These are phyloP conservation scores for Amanita pallidorosea DNA, from an alignment of 768 basidiomycete genomes.

Conservation along the genomic window DNA sequence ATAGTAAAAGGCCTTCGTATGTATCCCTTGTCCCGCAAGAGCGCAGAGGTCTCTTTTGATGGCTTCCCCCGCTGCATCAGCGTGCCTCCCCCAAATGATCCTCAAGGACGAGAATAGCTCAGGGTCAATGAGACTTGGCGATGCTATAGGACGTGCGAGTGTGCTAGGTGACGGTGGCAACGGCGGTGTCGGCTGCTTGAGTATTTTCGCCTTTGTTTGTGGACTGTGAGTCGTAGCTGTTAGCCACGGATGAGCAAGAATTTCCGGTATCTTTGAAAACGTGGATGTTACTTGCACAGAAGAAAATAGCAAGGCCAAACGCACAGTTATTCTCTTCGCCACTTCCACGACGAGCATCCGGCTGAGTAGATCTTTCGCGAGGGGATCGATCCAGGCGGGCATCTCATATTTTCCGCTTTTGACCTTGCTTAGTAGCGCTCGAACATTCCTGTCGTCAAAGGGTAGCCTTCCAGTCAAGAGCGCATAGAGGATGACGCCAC, in stretches of 20 bases:
- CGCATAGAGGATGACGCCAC: constrained; percentile 88
- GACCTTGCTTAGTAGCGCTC: constrained; percentile 73
- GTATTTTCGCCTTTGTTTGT: constrained; percentile 4
- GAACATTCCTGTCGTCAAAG: constrained; percentile 86
- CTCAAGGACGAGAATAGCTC: constrained; percentile 72
- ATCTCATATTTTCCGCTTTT: constrained; percentile 79
- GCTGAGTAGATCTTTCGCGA: constrained; percentile 73
- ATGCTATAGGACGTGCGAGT: constrained; percentile 60
- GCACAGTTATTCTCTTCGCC: constrained; percentile 66
- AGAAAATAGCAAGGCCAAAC: constrained; percentile 13
- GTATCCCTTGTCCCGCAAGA: constrained; percentile 55
- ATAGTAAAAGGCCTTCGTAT: constrained; percentile 87
- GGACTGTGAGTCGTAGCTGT: constrained; percentile 36
- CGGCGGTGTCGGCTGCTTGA: constrained; percentile 23
- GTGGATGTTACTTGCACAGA: not conserved
- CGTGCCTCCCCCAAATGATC: constrained; percentile 76
- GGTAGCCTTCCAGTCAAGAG: constrained; percentile 85
- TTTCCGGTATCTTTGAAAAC: constrained; percentile 64
- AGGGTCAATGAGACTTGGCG: constrained; percentile 59
- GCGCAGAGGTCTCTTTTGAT: constrained; percentile 62
- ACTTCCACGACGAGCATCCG: constrained; percentile 89
- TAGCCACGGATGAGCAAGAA: constrained; percentile 82
- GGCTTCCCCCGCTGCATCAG: constrained; percentile 36
- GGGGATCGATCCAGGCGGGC: constrained; percentile 70
- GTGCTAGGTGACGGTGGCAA: constrained; percentile 55